Percentiles rank a stretch among this genome's conserved stretches.
These are phyloP conservation scores for Scenedesmus sp. DNA, from an alignment of 163 green algal genomes.

Conservation along the genomic window DNA sequence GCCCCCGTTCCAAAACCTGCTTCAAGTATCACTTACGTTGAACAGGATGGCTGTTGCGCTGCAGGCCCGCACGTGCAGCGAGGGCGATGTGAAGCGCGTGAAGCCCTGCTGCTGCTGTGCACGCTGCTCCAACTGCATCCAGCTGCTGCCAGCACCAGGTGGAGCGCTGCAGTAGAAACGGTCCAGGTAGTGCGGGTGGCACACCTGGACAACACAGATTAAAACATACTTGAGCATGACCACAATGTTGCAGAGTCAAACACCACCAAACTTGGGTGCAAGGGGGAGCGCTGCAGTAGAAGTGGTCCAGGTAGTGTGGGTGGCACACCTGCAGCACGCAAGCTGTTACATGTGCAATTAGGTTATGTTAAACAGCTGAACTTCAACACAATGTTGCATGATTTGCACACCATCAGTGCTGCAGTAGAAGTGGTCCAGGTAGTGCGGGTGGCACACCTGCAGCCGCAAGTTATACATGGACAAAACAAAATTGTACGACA, in stretches of 20 bases:
- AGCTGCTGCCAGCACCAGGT: neutral
- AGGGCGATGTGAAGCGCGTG: constrained; percentile 3
- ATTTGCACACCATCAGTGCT: neutral
- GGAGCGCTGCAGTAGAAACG: neutral
- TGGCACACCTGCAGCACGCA: neutral
- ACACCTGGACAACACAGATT: neutral
- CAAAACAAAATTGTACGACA: too few species aligned
- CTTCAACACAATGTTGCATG: too few species aligned
- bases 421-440: constrained; percentile 15
- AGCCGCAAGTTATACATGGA: too few species aligned
- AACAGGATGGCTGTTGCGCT: constrained; percentile 1
- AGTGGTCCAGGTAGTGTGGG: constrained; percentile 7
- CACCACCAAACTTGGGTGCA: too few species aligned
- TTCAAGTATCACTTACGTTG: constrained; percentile 19
- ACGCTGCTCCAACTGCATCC: neutral
- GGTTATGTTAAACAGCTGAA: too few species aligned
- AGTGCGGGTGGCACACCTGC: neutral
- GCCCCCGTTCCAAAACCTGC: too few species aligned
- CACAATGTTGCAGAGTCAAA: too few species aligned
- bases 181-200: constrained; percentile 9
- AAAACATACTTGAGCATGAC: too few species aligned
- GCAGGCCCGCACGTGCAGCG: constrained; percentile 26
- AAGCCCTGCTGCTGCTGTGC: constrained; percentile 1
- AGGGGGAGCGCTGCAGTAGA: neutral
- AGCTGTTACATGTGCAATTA: too few species aligned